phyloP scores from a whole-genome alignment of 2,329 filamentous ascomycete species.

The Ascocoryne sarcoides region DNA sequence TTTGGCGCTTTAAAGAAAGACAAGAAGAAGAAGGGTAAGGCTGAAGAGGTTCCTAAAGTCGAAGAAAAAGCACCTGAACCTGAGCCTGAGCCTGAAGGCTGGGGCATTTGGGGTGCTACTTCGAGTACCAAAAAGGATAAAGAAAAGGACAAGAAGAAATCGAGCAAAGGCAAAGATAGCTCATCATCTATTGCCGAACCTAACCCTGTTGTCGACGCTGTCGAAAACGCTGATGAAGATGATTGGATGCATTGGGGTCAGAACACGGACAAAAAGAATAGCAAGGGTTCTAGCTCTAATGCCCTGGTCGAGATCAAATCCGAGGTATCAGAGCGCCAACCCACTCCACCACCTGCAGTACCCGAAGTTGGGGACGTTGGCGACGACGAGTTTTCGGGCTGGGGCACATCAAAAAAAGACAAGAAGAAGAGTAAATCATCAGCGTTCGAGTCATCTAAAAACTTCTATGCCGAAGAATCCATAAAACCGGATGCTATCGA shows the following conservation, averaged over 20 bases:
- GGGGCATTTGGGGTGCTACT: slow-evolving; percentile 29
- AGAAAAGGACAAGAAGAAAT: slow-evolving; percentile 6
- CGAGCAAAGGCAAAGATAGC: slow-evolving; percentile 7
- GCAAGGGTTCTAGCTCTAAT: slow-evolving; percentile 19
- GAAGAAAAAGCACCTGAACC: slow-evolving; percentile 22
- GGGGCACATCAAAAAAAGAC: slow-evolving; percentile 23
- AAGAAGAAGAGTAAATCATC: slow-evolving; percentile 22
- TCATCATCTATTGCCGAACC: slow-evolving; percentile 21
- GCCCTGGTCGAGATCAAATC: slow-evolving; percentile 25
- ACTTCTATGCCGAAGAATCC: slow-evolving; percentile 19
- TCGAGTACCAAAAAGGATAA: slow-evolving; percentile 37
- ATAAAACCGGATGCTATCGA: slow-evolving; percentile 40
- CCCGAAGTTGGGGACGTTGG: slow-evolving; percentile 27
- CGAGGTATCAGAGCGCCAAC: slow-evolving; percentile 28
- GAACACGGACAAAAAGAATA: slow-evolving; percentile 23
- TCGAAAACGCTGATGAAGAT: background rate
- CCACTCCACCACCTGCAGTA: slow-evolving; percentile 26
- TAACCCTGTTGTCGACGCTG: slow-evolving; percentile 17
- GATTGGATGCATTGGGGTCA: slow-evolving; percentile 19
- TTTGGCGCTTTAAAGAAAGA: background rate
- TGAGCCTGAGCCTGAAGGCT: slow-evolving; percentile 21
- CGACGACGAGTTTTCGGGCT: slow-evolving; percentile 20
- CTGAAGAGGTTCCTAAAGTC: slow-evolving; percentile 16
- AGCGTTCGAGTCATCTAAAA: slow-evolving; percentile 14
- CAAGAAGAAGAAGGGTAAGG: slow-evolving; percentile 33